phyloP scores from a whole-genome alignment of 2,329 filamentous ascomycete genomes.

The Sporothrix brunneoviolacea region DNA sequence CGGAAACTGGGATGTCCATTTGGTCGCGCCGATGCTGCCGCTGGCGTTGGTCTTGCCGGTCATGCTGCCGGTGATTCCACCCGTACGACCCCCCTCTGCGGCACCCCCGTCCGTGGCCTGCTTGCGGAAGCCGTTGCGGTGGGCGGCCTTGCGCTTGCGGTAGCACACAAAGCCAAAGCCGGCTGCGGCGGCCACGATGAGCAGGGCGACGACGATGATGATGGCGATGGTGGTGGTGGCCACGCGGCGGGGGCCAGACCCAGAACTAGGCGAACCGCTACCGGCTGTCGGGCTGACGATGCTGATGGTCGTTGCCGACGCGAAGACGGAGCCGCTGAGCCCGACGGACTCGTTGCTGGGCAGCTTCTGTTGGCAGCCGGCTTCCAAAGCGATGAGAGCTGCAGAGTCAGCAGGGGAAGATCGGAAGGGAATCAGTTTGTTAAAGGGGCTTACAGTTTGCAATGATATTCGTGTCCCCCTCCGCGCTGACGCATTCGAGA shows the following conservation, averaged over 20 bases:
- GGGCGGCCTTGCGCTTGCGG: slow-evolving; percentile 37
- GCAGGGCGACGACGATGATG: slow-evolving; percentile 35
- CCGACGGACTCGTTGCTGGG: slow-evolving; percentile 22
- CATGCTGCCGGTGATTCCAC: background rate
- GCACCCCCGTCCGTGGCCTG: slow-evolving; percentile 2
- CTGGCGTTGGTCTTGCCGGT: background rate
- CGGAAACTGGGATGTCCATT: background rate
- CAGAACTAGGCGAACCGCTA: slow-evolving; percentile 6
- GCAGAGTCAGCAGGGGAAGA: slow-evolving; percentile 9
- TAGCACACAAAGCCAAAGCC: slow-evolving; percentile 38
- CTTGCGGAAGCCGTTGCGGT: slow-evolving; percentile 22
- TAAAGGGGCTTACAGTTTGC: slow-evolving; percentile 43
- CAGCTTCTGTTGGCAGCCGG: slow-evolving; percentile 44
- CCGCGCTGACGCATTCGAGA: slow-evolving; percentile 38
- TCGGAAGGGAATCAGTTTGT: background rate
- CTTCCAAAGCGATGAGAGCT: slow-evolving; percentile 46
- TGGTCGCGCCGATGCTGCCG: background rate
- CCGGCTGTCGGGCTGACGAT: slow-evolving; percentile 28
- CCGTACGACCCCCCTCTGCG: slow-evolving; percentile 12
- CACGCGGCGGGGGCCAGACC: slow-evolving; percentile 20
- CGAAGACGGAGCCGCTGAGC: slow-evolving; percentile 26
- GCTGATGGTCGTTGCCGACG: slow-evolving; percentile 21
- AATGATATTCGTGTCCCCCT: slow-evolving; percentile 36
- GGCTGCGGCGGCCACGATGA: slow-evolving; percentile 30
- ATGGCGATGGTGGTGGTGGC: slow-evolving; percentile 37